Base-by-base conservation (phyloP, 2,329 filamentous ascomycete genomes). In the Verticillium isaacii region DNA sequence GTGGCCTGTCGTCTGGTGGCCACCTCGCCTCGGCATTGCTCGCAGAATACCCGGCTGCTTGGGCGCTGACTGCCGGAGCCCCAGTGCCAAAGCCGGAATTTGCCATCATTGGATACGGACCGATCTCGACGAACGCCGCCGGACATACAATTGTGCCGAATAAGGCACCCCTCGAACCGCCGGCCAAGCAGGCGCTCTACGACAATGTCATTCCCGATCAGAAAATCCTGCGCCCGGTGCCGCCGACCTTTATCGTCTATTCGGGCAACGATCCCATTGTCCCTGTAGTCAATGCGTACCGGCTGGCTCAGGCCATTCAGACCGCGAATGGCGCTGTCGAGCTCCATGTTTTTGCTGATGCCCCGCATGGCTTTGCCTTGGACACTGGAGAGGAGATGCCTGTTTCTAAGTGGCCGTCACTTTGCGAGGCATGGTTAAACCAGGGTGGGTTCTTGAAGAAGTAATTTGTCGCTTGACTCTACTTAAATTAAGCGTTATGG, bases 181-280 rank as follows among this genome's bases (percentile, higher is more conserved):
- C 66, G n/a, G 67, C 61, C 19, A 68, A 68, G 60, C 66, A 68
- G 61, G 66, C 59, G 19, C 61, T 68, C 1, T 68, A 68, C 52
- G 62, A 68, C 45, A 37, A 56, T 37, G 65, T 68, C 5, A 57
- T 68, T 32, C 67, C 67, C 2, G 67, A 68, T 32, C 61, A 63
- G 34, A 65, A 68, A 45, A 54, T 67, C 12, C 32, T 19, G 19
- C n/a, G 23, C 15, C 63, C 63, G n/a, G 61, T 65, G 32, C 65
- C 67, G 29, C 65, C 65, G 14, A 64, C 62, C 11, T 68, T 68
- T 19, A 62, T 68, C 19, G 64, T 68, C 7, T 68, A 68, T 25
- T 67, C 64, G 1, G 63, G 45, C 5, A 66, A 57, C n/a, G 66
- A 68, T 29, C 63, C 64, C 3, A 39, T 66, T 11, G 67, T 67